phyloP scores from a whole-genome alignment of 129 eudicot genomes.

The Artemisia argyi region DNA sequence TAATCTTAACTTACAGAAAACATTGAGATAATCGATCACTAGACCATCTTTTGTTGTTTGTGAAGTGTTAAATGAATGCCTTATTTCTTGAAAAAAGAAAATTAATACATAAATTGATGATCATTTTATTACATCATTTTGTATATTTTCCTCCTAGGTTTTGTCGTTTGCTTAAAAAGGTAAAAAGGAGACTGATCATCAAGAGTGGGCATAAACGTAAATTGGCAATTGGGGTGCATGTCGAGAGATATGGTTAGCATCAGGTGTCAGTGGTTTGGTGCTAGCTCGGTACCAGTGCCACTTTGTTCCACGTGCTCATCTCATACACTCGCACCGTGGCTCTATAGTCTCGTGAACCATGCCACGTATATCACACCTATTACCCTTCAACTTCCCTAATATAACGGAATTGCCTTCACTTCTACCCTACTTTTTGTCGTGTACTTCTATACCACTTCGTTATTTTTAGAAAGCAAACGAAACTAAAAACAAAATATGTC shows the following conservation, averaged over 20 bases:
- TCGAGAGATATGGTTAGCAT: not conserved
- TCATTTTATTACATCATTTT: not conserved
- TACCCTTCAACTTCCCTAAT: not conserved
- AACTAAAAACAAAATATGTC: not conserved
- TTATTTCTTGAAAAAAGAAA: too few species aligned
- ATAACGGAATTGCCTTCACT: slow-evolving; percentile 11
- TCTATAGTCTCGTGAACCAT: not conserved
- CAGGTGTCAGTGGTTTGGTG: not conserved
- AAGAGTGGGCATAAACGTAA: slow-evolving; percentile 25
- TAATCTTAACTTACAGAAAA: too few species aligned
- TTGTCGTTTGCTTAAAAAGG: slow-evolving; percentile 10
- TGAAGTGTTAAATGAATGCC: too few species aligned
- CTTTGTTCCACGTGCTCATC: slow-evolving; percentile 36
- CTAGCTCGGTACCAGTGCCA: slow-evolving; percentile 19
- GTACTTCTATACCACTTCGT: not conserved
- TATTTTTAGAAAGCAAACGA: slow-evolving; percentile 12
- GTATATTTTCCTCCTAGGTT: not conserved
- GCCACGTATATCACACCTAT: slow-evolving; percentile 23
- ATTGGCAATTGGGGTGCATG: slow-evolving; percentile 11
- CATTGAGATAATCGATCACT: too few species aligned
- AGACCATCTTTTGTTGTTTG: too few species aligned
- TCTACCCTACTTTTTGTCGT: slow-evolving; percentile 22
- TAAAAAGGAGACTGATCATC: not conserved
- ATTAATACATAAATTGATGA: too few species aligned
- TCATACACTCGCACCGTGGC: slow-evolving; percentile 25